phyloP scores from a whole-genome alignment of 768 basidiomycete genomes.

The Boletus eberwhitei region DNA sequence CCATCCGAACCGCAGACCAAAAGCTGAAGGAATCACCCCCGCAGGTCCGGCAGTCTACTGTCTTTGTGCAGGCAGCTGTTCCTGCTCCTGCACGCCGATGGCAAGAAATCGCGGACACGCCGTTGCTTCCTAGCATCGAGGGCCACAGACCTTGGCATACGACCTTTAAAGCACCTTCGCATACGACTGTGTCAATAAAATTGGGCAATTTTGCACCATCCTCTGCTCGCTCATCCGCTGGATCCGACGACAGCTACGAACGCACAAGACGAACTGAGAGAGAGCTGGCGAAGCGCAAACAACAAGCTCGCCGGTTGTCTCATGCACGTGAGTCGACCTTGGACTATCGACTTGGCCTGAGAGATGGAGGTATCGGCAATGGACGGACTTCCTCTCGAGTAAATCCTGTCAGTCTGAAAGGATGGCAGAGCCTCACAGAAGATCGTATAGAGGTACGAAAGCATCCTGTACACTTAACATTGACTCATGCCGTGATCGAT shows the following conservation, averaged over 20 bases:
- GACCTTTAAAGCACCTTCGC: constrained; percentile 58
- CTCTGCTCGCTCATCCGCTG: constrained; percentile 13
- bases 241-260: constrained; percentile 33
- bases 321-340: constrained; percentile 68
- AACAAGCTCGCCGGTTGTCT: constrained; percentile 53
- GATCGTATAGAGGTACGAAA: constrained; percentile 70
- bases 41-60: constrained; percentile 26
- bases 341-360: constrained; percentile 70
- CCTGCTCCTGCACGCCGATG: constrained; percentile 2
- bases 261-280: constrained; percentile 41
- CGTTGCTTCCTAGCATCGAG: constrained; percentile 52
- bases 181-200: constrained; percentile 50
- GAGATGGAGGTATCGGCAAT: constrained; percentile 15
- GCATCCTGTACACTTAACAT: not conserved
- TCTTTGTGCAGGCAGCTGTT: not conserved
- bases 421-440: constrained; percentile 74
- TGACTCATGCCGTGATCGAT: not conserved
- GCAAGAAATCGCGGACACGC: constrained; percentile 36
- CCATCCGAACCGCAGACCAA: constrained; percentile 59
- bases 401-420: constrained; percentile 65
- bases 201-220: constrained; percentile 42
- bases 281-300: constrained; percentile 49
- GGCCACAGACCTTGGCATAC: constrained; percentile 71
- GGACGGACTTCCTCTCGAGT: constrained; percentile 25
- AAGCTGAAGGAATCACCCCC: constrained; percentile 55